Evolutionary conservation across 208 protist genomes (phyloP).

Genomic region (Leishmania mexicana): DNA sequence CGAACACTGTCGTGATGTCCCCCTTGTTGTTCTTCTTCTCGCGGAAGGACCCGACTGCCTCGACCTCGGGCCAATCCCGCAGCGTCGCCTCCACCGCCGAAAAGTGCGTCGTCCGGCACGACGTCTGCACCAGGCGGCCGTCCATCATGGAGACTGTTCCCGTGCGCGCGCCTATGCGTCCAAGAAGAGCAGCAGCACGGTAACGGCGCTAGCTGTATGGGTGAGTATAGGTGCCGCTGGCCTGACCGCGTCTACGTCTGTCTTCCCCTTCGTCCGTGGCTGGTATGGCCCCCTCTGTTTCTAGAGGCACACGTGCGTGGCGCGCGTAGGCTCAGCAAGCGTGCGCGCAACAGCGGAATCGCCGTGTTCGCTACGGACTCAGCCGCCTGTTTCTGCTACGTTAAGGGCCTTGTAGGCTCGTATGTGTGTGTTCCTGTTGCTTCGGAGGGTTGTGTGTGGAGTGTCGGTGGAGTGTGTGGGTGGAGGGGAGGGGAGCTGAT

Average conservation of each 20-base stretch:
- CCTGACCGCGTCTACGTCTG: not conserved
- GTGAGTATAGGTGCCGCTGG: not conserved
- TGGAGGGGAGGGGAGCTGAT: too few species aligned
- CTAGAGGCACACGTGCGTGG: not conserved
- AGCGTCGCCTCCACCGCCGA: slow-evolving; percentile 62
- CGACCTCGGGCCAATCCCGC: slow-evolving; percentile 74
- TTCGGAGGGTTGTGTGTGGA: too few species aligned
- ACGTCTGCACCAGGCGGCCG: slow-evolving; percentile 38
- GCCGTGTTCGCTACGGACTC: not conserved
- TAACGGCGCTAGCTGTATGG: not conserved
- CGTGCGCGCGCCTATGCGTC: not conserved
- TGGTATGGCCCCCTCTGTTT: not conserved
- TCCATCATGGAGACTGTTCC: slow-evolving; percentile 24
- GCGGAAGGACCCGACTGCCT: slow-evolving; percentile 78
- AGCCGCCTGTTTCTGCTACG: not conserved
- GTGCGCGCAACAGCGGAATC: not conserved
- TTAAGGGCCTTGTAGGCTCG: not conserved
- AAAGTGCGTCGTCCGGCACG: slow-evolving; percentile 73
- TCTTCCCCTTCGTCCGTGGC: not conserved
- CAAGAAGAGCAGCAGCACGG: not conserved
- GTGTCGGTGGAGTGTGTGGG: too few species aligned
- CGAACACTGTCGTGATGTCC: slow-evolving; percentile 80
- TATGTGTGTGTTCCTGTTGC: too few species aligned
- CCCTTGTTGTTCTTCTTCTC: slow-evolving; percentile 81
- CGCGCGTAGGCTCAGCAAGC: not conserved